Conservation (phyloP, 1,284 basidiomycete species). For the Afroboletus lepidellus region DNA sequence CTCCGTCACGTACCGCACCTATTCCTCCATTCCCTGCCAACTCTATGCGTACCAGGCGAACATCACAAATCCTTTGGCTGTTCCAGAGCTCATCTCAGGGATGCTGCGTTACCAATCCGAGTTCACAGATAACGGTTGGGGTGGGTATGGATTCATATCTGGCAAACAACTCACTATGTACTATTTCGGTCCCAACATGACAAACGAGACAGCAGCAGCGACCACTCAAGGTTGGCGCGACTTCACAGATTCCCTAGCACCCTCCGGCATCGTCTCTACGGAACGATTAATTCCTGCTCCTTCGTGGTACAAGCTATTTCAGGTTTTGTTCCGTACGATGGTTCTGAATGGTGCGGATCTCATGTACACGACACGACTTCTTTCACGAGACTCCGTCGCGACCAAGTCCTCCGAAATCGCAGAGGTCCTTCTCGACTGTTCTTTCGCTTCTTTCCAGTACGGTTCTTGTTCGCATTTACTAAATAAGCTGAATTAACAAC, state of each 20-base stretch:
- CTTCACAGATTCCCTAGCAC: conserved; percentile 16
- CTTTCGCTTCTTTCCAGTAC: conserved; percentile 7
- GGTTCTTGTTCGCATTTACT: neutral
- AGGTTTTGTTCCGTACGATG: conserved; percentile 1
- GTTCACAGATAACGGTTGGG: conserved; percentile 34
- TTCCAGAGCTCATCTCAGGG: conserved; percentile 24
- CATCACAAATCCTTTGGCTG: no score
- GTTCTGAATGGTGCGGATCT: conserved; percentile 17
- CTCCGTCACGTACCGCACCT: no score
- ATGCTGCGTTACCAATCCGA: conserved; percentile 28
- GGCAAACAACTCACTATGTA: conserved; percentile 17
- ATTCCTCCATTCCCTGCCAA: conserved; percentile 29
- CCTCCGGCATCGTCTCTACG: conserved; percentile 2
- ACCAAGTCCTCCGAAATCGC: conserved; percentile 30
- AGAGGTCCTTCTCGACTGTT: conserved; percentile 26
- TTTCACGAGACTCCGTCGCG: conserved; percentile 35
- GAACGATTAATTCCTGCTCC: conserved; percentile 14
- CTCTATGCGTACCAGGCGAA: conserved; percentile 23
- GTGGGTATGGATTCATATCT: conserved; percentile 9
- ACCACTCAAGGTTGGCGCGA: conserved; percentile 34
- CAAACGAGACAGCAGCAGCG: conserved; percentile 34
- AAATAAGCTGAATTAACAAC: neutral
- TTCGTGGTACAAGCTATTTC: conserved; percentile 34
- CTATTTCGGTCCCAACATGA: conserved; percentile 34
- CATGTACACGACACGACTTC: conserved; percentile 37